Conservation (phyloP, 1,284 basidiomycete species). For the Amylostereum areolatum region DNA sequence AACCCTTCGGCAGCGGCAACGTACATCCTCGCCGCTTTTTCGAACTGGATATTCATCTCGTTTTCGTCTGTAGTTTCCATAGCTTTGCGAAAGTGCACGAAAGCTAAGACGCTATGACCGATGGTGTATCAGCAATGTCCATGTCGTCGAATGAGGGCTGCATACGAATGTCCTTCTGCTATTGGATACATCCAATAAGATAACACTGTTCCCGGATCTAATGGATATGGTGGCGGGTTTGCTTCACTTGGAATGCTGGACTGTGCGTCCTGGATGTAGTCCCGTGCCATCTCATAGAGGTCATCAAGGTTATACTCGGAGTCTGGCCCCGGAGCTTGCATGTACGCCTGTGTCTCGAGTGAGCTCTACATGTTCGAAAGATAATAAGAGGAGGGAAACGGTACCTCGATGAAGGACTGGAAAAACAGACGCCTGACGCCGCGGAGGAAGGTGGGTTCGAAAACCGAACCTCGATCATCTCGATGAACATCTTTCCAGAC, state of each 20-base stretch:
- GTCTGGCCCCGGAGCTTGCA: constrained; percentile 7
- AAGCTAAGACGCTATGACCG: not conserved
- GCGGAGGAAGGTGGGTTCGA: constrained; percentile 25
- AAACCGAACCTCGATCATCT: constrained; percentile 24
- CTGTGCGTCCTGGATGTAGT: constrained; percentile 21
- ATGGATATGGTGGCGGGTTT: constrained; percentile 4
- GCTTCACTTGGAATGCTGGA: constrained; percentile 6
- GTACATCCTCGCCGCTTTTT: constrained; percentile 20
- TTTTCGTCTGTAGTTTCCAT: constrained; percentile 8
- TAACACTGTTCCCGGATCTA: constrained; percentile 20
- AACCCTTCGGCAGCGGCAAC: constrained; percentile 19
- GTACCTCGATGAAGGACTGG: constrained; percentile 26
- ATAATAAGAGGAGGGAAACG: not conserved
- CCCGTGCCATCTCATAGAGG: constrained; percentile 21
- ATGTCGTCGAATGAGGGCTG: constrained; percentile 19
- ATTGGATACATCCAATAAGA: constrained; percentile 32
- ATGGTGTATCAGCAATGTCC: constrained; percentile 21
- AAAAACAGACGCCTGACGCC: constrained; percentile 26
- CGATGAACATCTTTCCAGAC: constrained; percentile 27
- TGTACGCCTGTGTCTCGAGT: constrained; percentile 8
- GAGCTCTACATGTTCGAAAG: not conserved
- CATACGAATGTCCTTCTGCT: constrained; percentile 31
- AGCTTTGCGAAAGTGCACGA: constrained; percentile 8
- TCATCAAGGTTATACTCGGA: constrained; percentile 19
- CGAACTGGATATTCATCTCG: constrained; percentile 5